A percentile compares a stretch with the other conserved stretches of the same genome.
Conservation (phyloP, 306 rosid species). For the Pterocarpus macrocarpus region DNA sequence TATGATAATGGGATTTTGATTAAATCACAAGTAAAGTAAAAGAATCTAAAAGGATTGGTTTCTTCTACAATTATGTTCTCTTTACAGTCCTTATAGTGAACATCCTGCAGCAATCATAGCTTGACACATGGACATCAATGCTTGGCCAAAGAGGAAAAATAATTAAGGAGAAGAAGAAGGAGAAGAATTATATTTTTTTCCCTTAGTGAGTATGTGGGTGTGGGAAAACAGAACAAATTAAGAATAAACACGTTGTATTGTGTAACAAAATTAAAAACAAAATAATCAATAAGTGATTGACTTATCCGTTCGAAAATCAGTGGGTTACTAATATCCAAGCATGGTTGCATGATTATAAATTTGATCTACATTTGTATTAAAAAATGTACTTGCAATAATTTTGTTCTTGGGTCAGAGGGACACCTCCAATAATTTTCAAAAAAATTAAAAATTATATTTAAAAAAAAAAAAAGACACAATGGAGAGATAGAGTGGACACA, state of each 20-base stretch:
- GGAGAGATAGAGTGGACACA: conserved; percentile 25
- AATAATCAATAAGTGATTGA: conserved; percentile 39
- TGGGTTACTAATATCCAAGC: conserved; percentile 41
- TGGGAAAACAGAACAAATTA: background rate
- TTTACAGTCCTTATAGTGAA: conserved; percentile 14
- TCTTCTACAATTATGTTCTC: conserved; percentile 37
- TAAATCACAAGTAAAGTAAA: conserved; percentile 44
- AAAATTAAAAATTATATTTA: background rate
- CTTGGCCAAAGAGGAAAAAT: background rate
- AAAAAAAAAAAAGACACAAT: background rate
- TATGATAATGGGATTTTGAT: conserved; percentile 48
- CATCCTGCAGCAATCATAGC: conserved; percentile 25
- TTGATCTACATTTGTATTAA: background rate
- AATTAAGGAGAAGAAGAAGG: background rate
- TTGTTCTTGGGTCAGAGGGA: background rate
- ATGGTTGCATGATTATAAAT: background rate
- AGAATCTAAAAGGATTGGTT: conserved; percentile 13
- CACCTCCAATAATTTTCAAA: conserved; percentile 6
- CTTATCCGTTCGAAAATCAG: conserved; percentile 41
- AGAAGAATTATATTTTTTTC: background rate
- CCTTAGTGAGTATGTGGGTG: background rate
- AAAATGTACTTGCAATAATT: conserved; percentile 34
- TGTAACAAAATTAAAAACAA: background rate
- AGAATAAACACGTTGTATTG: background rate
- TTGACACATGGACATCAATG: conserved; percentile 38